Evolutionary conservation across 2,329 filamentous ascomycete species (phyloP).

Genomic region (Aspergillus tamarii): DNA sequence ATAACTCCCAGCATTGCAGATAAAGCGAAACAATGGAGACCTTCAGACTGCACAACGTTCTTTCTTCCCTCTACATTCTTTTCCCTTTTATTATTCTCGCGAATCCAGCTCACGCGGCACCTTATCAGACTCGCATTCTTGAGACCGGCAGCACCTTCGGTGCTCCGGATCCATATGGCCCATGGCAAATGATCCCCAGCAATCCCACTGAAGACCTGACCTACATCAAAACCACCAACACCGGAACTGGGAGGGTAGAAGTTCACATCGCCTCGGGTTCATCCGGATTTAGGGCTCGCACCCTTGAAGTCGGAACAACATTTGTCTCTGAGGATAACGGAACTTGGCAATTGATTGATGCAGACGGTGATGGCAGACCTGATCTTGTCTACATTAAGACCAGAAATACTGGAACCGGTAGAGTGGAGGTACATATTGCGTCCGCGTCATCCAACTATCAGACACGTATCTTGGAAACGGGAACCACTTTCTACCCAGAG

Average conservation of each 20-base stretch:
- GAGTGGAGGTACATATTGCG: conserved; percentile 20
- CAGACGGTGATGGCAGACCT: not conserved
- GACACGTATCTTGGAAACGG: conserved; percentile 67
- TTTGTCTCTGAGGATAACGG: conserved; percentile 8
- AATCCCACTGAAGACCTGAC: conserved; percentile 12
- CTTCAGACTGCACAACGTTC: not conserved
- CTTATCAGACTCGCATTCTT: conserved; percentile 15
- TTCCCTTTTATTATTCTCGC: not conserved
- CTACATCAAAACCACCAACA: conserved; percentile 19
- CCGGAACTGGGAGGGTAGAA: conserved; percentile 17
- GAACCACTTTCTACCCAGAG: conserved; percentile 56
- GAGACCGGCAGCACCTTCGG: conserved; percentile 53
- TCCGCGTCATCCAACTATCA: conserved; percentile 16
- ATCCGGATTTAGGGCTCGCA: conserved; percentile 6
- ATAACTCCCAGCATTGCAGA: not conserved
- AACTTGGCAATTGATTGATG: conserved; percentile 8
- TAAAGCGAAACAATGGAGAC: not conserved
- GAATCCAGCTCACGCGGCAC: not conserved
- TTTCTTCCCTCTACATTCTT: not conserved
- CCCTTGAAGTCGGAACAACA: conserved; percentile 7
- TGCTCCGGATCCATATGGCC: conserved; percentile 14
- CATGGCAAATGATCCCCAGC: conserved; percentile 18
- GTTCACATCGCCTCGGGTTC: conserved; percentile 12
- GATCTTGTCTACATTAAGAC: conserved; percentile 22
- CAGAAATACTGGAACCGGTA: conserved; percentile 20